These are phyloP conservation scores for Chytriomyces confervae DNA, from an alignment of 192 early-diverging fungal genomes.

Conservation along the genomic window DNA sequence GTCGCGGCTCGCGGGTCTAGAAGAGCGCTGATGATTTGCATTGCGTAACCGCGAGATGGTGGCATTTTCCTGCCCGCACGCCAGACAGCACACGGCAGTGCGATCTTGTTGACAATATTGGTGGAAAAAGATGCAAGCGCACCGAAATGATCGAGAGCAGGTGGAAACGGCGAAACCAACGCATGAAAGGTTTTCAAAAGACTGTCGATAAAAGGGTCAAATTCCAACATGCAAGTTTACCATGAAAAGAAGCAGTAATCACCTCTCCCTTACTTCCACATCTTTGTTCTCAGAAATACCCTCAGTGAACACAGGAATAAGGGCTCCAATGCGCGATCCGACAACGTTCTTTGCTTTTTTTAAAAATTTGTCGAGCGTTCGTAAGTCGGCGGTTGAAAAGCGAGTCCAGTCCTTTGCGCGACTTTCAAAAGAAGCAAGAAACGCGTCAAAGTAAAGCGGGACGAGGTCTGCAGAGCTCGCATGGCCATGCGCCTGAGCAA, in stretches of 20 bases:
- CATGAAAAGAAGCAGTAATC: slow-evolving; percentile 1
- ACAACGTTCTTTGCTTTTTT: slow-evolving; percentile 35
- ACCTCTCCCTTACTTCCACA: slow-evolving; percentile 54
- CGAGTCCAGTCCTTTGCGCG: slow-evolving; percentile 47
- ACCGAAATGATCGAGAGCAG: slow-evolving; percentile 42
- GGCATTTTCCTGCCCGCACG: slow-evolving; percentile 48
- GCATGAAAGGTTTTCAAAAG: slow-evolving; percentile 41
- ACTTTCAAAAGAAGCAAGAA: slow-evolving; percentile 3
- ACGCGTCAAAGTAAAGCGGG: slow-evolving; percentile 29
- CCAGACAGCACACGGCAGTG: slow-evolving; percentile 51
- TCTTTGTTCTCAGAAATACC: slow-evolving; percentile 44
- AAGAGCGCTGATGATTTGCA: slow-evolving; percentile 21
- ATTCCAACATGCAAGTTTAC: too few relatives aligned
- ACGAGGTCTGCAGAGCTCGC: slow-evolving; percentile 30
- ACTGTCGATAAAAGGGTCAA: slow-evolving; percentile 16
- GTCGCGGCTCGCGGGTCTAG: background rate
- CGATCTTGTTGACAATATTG: slow-evolving; percentile 42
- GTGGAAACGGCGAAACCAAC: slow-evolving; percentile 24
- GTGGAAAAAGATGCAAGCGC: slow-evolving; percentile 30
- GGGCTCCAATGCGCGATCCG: slow-evolving; percentile 42
- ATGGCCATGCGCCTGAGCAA: slow-evolving; percentile 28
- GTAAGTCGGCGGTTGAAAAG: slow-evolving; percentile 46
- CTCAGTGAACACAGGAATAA: slow-evolving; percentile 44
- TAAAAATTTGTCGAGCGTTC: slow-evolving; percentile 44
- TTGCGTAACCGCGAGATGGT: slow-evolving; percentile 36